These are phyloP conservation scores for Gaultheria prostrata DNA, from an alignment of 148 eudicot genomes.

Conservation along the genomic window DNA sequence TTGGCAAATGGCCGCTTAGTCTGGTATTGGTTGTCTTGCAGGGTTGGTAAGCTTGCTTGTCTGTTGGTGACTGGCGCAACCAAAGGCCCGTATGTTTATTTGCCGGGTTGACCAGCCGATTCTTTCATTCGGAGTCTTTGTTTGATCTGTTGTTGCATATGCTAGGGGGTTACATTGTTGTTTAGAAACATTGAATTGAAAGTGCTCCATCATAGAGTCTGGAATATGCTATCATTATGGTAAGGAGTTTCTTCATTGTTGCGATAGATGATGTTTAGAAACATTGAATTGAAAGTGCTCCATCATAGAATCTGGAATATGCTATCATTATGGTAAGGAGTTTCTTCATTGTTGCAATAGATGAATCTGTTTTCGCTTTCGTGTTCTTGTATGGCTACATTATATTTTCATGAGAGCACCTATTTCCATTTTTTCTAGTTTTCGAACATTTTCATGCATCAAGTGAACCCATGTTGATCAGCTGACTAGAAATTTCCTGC, in stretches of 20 bases:
- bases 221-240: too few species aligned
- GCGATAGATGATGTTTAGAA: too few species aligned
- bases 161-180: neutral
- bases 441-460: neutral
- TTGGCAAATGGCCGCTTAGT: neutral
- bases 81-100: too few species aligned
- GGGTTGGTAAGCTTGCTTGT: constrained; percentile 14
- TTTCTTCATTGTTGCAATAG: neutral
- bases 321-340: neutral
- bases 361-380: neutral
- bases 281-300: too few species aligned
- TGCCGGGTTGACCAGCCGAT: neutral
- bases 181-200: neutral
- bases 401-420: too few species aligned
- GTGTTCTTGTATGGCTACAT: neutral
- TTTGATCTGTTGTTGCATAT: neutral
- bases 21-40: constrained; percentile 7
- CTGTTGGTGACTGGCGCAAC: too few species aligned
- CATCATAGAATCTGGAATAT: too few species aligned
- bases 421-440: too few species aligned
- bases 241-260: too few species aligned
- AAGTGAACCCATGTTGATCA: neutral
- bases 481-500: neutral
- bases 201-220: neutral
- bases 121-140: neutral